These are phyloP conservation scores for Acer negundo DNA, from an alignment of 345 rosid species.

Conservation along the genomic window DNA sequence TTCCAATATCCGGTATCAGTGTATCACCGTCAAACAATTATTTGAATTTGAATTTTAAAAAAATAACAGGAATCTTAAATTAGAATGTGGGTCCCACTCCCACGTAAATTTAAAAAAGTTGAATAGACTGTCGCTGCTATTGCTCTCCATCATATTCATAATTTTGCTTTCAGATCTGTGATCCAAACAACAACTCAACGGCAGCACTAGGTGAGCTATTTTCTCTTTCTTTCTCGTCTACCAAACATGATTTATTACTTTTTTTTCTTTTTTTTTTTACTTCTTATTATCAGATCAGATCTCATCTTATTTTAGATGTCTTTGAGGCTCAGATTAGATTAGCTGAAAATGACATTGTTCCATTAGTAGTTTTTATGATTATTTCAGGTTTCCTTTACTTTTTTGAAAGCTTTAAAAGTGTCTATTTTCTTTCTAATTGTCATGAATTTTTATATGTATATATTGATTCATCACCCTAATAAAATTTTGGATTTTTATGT, in stretches of 20 bases:
- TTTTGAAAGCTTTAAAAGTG: background rate
- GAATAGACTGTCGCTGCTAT: no score
- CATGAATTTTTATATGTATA: background rate
- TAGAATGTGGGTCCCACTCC: no score
- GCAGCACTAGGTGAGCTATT: background rate
- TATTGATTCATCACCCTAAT: background rate
- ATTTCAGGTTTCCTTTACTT: background rate
- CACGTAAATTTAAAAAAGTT: no score
- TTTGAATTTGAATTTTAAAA: no score
- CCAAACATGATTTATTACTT: background rate
- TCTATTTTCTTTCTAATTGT: no score
- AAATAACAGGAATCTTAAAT: no score
- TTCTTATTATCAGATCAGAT: background rate
- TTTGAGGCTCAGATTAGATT: background rate
- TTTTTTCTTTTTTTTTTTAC: background rate
- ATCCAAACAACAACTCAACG: no score
- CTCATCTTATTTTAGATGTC: background rate
- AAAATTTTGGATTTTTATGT: background rate
- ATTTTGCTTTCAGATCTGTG: no score
- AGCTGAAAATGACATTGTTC: background rate
- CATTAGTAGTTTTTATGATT: background rate
- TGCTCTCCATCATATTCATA: no score
- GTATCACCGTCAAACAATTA: no score
- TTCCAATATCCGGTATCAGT: no score
- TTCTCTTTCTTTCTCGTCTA: background rate